phyloP scores from a whole-genome alignment of 805 yeast species.

The Monosporozyma aquatica region DNA sequence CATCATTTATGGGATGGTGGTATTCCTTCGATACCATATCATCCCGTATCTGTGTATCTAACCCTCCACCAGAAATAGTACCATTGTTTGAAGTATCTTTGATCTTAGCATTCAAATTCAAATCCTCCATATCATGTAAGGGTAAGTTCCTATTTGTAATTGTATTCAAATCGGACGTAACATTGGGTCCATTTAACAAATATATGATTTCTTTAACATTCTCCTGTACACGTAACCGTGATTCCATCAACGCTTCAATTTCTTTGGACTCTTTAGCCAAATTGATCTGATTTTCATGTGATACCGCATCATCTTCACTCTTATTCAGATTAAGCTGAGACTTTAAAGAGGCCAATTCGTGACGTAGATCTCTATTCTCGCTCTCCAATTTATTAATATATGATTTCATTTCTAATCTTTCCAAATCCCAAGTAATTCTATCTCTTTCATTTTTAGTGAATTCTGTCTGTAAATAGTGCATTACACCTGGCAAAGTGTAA shows the following conservation, averaged over 20 bases:
- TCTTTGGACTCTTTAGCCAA: background rate
- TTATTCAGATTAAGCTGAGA: background rate
- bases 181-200: slow-evolving; percentile 25
- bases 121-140: slow-evolving; percentile 19
- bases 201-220: slow-evolving; percentile 30
- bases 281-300: background rate
- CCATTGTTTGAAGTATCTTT: too few species aligned
- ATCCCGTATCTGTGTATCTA: background rate
- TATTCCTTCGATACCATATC: background rate
- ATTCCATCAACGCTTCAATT: background rate
- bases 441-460: slow-evolving; percentile 54
- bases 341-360: slow-evolving; percentile 11
- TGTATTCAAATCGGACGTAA: slow-evolving; percentile 19
- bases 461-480: slow-evolving; percentile 54
- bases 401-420: slow-evolving; percentile 50
- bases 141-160: slow-evolving; percentile 14
- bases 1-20: background rate
- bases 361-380: slow-evolving; percentile 37
- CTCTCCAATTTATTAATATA: slow-evolving; percentile 44
- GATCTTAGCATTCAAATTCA: slow-evolving; percentile 14
- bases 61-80: background rate
- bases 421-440: slow-evolving; percentile 51
- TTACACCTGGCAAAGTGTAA: slow-evolving; percentile 40
- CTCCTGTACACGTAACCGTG: slow-evolving; percentile 18
- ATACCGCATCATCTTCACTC: background rate